Conservation (phyloP, 495 filamentous ascomycete species). For the Penicillium canescens region DNA sequence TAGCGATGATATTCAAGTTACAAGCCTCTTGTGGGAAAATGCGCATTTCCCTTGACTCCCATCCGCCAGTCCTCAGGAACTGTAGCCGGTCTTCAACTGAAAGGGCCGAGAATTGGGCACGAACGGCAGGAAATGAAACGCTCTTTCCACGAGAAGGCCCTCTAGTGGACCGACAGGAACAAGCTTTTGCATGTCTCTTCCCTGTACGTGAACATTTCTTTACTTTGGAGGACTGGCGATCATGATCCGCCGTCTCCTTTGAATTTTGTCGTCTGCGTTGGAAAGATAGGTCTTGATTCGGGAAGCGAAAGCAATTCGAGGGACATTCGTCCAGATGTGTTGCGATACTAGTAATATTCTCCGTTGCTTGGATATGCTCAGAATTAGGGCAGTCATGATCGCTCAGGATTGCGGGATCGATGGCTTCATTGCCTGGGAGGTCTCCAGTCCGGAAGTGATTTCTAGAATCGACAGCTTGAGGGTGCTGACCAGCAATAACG, state of each 20-base stretch:
- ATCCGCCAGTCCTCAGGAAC: too few species aligned
- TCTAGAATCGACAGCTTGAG: slow-evolving; percentile 1
- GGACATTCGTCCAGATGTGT: background rate
- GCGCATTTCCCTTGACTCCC: too few species aligned
- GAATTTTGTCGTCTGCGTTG: background rate
- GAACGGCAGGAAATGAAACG: slow-evolving; percentile 5
- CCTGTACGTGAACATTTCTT: background rate
- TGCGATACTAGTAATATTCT: background rate
- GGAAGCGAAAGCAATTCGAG: background rate
- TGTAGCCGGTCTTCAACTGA: slow-evolving; percentile 12
- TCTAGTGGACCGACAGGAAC: background rate
- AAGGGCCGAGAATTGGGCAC: slow-evolving; percentile 14
- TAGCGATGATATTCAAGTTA: too few species aligned
- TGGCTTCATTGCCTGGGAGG: background rate
- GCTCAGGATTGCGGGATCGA: slow-evolving; percentile 8
- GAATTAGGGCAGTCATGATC: background rate
- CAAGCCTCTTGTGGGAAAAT: too few species aligned
- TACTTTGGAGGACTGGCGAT: slow-evolving; percentile 1
- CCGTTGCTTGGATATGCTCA: background rate
- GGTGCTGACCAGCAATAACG: background rate
- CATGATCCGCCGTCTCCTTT: background rate
- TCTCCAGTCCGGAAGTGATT: background rate
- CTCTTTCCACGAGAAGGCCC: background rate
- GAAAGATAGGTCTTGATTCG: background rate
- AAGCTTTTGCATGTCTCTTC: background rate